phyloP scores from a whole-genome alignment of 2,329 filamentous ascomycete species.

The Mariannaea sp. region DNA sequence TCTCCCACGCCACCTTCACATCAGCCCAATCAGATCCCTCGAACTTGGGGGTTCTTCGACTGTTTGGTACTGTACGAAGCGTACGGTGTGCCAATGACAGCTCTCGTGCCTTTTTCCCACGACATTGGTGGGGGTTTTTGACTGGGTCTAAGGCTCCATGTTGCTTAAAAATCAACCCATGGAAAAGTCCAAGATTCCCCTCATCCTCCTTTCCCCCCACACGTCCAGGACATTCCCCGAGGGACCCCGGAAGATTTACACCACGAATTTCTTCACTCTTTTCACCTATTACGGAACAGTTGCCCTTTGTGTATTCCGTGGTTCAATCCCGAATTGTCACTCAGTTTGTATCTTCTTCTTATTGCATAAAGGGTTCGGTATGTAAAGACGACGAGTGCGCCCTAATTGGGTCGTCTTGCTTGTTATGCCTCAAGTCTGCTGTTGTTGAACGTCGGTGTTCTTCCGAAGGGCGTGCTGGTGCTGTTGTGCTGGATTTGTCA shows the following conservation, averaged over 20 bases:
- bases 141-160: background rate
- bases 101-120: conserved; percentile 1
- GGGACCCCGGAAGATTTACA: background rate
- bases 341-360: too few species aligned
- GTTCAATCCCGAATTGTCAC: too few species aligned
- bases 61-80: background rate
- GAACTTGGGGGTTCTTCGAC: background rate
- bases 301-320: too few species aligned
- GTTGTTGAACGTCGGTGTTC: conserved; percentile 12
- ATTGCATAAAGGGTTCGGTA: too few species aligned
- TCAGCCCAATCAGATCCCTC: conserved; percentile 1
- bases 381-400: too few species aligned
- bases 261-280: too few species aligned
- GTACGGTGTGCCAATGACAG: conserved; percentile 1
- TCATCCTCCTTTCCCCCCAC: conserved; percentile 27
- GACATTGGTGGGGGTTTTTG: conserved; percentile 1
- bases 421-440: background rate
- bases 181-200: conserved; percentile 27
- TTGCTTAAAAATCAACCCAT: conserved; percentile 37
- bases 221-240: conserved; percentile 10
- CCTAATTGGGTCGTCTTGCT: background rate
- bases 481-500: too few species aligned
- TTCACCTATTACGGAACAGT: too few species aligned
- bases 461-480: conserved; percentile 11
- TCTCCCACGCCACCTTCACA: too few species aligned